phyloP scores from a whole-genome alignment of 192 early-diverging fungal species.

The Umbelopsis ramanniana region DNA sequence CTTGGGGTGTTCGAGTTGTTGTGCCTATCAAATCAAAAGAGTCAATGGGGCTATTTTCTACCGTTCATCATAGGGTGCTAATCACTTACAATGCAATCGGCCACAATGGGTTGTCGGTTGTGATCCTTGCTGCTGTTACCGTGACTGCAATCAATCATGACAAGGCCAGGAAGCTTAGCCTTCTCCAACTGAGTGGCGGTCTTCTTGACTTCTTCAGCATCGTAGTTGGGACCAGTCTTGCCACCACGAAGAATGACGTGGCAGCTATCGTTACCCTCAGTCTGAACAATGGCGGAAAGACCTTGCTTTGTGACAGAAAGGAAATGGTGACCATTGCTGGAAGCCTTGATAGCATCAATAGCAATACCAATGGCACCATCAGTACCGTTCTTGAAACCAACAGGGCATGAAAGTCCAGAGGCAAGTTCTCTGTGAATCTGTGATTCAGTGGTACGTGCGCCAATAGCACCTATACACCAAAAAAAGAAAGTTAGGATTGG shows the following conservation, averaged over 20 bases:
- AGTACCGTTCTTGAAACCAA: slow-evolving; percentile 87
- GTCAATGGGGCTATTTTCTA: not conserved
- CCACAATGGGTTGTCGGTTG: slow-evolving; percentile 83
- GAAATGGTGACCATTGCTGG: slow-evolving; percentile 76
- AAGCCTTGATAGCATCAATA: slow-evolving; percentile 90
- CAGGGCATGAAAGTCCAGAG: slow-evolving; percentile 78
- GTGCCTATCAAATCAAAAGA: slow-evolving; percentile 33
- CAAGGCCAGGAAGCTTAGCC: slow-evolving; percentile 55
- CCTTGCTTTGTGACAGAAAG: slow-evolving; percentile 87
- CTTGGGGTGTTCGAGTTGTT: slow-evolving; percentile 62
- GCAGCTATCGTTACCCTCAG: slow-evolving; percentile 88
- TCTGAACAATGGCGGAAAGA: slow-evolving; percentile 79
- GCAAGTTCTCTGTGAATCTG: slow-evolving; percentile 84
- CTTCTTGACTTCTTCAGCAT: slow-evolving; percentile 65
- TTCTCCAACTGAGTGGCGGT: slow-evolving; percentile 62
- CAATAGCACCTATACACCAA: slow-evolving; percentile 61
- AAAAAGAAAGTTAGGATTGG: not conserved
- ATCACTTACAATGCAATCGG: slow-evolving; percentile 56
- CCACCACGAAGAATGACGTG: slow-evolving; percentile 96
- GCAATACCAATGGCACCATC: slow-evolving; percentile 84
- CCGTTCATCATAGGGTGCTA: not conserved
- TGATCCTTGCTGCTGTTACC: slow-evolving; percentile 93
- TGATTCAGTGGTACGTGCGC: slow-evolving; percentile 83
- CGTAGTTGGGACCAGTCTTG: slow-evolving; percentile 89
- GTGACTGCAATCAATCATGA: slow-evolving; percentile 98